A percentile compares a stretch with the other conserved stretches of the same genome.
Evolutionary conservation across 2,329 filamentous ascomycete genomes (phyloP).

Genomic region (Pyrenochaeta sp.): DNA sequence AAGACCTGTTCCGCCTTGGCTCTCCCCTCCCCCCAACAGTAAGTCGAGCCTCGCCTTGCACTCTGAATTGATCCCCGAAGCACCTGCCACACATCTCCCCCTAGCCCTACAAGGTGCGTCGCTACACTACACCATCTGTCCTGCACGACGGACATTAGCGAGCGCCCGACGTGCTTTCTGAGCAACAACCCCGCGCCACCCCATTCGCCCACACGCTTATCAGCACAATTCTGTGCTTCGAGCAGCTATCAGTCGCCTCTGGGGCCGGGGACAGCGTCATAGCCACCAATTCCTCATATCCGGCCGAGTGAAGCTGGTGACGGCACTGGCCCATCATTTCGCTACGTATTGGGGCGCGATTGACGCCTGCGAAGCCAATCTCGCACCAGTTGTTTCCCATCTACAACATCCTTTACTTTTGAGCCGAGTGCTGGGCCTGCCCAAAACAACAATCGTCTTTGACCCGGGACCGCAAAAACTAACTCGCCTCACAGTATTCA

Average conservation of each 20-base stretch:
- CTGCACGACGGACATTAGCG: constrained; percentile 35
- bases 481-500: constrained; percentile 22
- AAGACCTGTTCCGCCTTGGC: constrained; percentile 34
- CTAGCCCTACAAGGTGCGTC: constrained; percentile 17
- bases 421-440: constrained; percentile 19
- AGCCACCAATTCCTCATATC: constrained; percentile 26
- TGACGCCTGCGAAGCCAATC: constrained; percentile 15
- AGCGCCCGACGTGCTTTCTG: constrained; percentile 18
- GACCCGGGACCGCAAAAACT: constrained; percentile 10
- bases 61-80: constrained; percentile 14
- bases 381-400: constrained; percentile 14
- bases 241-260: constrained; percentile 38
- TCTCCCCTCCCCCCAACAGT: constrained; percentile 15
- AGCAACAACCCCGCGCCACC: constrained; percentile 37
- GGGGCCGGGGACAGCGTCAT: constrained; percentile 32
- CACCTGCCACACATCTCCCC: constrained; percentile 16
- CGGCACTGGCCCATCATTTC: constrained; percentile 24
- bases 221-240: constrained; percentile 31
- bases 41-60: constrained; percentile 33
- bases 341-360: constrained; percentile 16
- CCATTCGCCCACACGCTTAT: constrained; percentile 48
- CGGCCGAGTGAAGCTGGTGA: constrained; percentile 28
- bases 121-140: constrained; percentile 22
- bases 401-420: constrained; percentile 24
- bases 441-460: constrained; percentile 1